Evolutionary conservation across 1,284 basidiomycete genomes (phyloP).

Genomic region (Ustilago tritici): DNA sequence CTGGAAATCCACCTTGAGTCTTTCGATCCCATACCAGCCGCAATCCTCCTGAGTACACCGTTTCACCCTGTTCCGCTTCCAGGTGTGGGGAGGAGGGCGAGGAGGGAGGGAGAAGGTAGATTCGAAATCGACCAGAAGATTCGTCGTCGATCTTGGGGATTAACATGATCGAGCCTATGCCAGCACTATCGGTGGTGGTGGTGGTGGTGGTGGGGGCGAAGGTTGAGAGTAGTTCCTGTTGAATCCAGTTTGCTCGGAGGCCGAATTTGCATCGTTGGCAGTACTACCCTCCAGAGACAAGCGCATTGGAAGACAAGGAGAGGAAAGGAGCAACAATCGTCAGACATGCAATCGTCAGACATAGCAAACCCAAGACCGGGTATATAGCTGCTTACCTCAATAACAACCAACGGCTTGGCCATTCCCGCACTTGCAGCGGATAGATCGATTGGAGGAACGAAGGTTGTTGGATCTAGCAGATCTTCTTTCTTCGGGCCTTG

Average conservation of each 20-base stretch:
- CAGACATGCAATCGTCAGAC: background rate
- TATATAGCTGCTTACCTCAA: constrained; percentile 29
- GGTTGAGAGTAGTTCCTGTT: constrained; percentile 42
- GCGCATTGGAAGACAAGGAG: background rate
- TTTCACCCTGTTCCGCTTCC: background rate
- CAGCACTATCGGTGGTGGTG: background rate
- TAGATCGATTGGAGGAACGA: constrained; percentile 19
- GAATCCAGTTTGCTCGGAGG: constrained; percentile 42
- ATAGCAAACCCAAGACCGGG: background rate
- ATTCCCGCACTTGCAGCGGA: background rate
- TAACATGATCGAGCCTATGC: constrained; percentile 16
- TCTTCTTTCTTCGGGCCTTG: constrained; percentile 14
- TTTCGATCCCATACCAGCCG: constrained; percentile 38
- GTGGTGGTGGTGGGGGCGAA: constrained; percentile 13
- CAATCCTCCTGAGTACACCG: background rate
- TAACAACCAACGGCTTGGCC: constrained; percentile 23
- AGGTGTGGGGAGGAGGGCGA: too few relatives aligned
- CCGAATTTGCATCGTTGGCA: constrained; percentile 45
- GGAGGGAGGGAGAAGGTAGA: constrained; percentile 13
- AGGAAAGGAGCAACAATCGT: background rate
- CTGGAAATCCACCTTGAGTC: constrained; percentile 26
- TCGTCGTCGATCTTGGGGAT: constrained; percentile 21
- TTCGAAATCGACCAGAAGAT: constrained; percentile 19
- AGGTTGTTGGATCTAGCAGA: constrained; percentile 28
- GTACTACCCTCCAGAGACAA: constrained; percentile 19